A percentile compares a stretch with the other conserved stretches of the same genome.
Conservation (phyloP, 164 flowering plant genomes). For the Kalanchoe fedtschenkoi region DNA sequence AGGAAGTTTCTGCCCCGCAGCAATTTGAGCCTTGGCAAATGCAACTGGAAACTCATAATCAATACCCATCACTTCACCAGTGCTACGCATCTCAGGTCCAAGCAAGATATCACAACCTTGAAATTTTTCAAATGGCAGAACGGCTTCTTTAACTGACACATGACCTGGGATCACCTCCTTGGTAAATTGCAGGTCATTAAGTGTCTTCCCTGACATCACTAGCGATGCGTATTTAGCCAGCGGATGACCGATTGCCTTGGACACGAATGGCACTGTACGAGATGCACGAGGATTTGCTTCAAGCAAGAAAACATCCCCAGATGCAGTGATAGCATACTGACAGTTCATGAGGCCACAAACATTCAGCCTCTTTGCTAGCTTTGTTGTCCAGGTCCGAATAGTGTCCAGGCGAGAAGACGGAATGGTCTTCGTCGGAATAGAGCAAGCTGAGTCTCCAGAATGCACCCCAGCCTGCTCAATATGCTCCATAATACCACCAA, state of each 20-base stretch:
- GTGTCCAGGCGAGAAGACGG: slow-evolving; percentile 53
- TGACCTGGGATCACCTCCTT: slow-evolving; percentile 70
- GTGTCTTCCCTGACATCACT: slow-evolving; percentile 87
- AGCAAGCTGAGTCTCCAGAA: slow-evolving; percentile 92
- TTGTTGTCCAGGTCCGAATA: slow-evolving; percentile 73
- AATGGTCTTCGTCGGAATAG: slow-evolving; percentile 70
- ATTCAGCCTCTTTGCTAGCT: slow-evolving; percentile 61
- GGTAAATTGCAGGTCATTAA: slow-evolving; percentile 53
- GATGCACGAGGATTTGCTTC: slow-evolving; percentile 97
- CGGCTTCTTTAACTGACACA: slow-evolving; percentile 90
- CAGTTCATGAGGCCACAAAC: slow-evolving; percentile 98
- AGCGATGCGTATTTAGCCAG: slow-evolving; percentile 90
- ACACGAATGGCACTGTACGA: slow-evolving; percentile 89
- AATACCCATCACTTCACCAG: slow-evolving; percentile 97
- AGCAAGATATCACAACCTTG: slow-evolving; percentile 85
- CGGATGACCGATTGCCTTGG: slow-evolving; percentile 92
- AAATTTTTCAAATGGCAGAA: slow-evolving; percentile 87
- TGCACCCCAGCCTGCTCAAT: slow-evolving; percentile 96
- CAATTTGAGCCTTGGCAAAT: slow-evolving; percentile 86
- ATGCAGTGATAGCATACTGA: slow-evolving; percentile 74
- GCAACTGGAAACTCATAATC: slow-evolving; percentile 54
- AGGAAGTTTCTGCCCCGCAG: slow-evolving; percentile 89
- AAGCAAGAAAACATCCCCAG: slow-evolving; percentile 74
- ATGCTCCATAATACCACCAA: slow-evolving; percentile 98
- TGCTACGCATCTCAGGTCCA: slow-evolving; percentile 97